Percentiles rank a stretch among this genome's conserved stretches.
Conservation (phyloP, 2,329 filamentous ascomycete species). For the Emydomyces testavorans region DNA sequence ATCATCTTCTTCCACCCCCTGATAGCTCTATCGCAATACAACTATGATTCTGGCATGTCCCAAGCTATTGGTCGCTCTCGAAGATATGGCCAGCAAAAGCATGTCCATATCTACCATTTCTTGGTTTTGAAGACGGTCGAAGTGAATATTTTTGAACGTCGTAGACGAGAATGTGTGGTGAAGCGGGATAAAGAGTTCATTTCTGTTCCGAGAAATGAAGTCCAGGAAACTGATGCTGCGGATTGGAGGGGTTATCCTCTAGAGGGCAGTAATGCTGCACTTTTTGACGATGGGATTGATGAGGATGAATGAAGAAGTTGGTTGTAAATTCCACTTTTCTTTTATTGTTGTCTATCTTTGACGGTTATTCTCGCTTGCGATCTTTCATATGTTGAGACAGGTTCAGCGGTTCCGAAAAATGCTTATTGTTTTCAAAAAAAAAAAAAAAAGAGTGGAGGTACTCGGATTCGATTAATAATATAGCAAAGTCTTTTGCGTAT, state of each 20-base stretch:
- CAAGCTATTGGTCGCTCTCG: conserved; percentile 53
- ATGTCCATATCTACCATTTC: conserved; percentile 48
- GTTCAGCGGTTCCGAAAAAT: too few species aligned
- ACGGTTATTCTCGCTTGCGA: neutral
- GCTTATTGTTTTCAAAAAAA: too few species aligned
- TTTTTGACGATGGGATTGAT: conserved; percentile 16
- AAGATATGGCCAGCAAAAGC: conserved; percentile 47
- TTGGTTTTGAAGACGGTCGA: conserved; percentile 36
- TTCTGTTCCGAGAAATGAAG: conserved; percentile 19
- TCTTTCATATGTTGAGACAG: too few species aligned
- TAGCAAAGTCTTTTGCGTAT: too few species aligned
- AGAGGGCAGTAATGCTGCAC: conserved; percentile 20
- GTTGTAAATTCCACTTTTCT: neutral
- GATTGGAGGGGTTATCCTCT: conserved; percentile 23
- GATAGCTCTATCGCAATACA: conserved; percentile 39
- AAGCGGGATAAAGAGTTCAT: conserved; percentile 20
- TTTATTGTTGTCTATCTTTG: neutral
- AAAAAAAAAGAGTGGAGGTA: too few species aligned
- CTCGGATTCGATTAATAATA: too few species aligned
- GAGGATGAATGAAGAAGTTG: neutral
- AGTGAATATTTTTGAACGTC: conserved; percentile 34
- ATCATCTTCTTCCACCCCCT: conserved; percentile 52
- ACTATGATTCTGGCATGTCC: conserved; percentile 48
- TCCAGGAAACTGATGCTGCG: conserved; percentile 16
- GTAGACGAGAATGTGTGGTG: conserved; percentile 23